A percentile compares a stretch with the other conserved stretches of the same genome.
Evolutionary conservation across 176 grass and related monocot genomes (phyloP).

Genomic region (Echinochloa phyllopogon): DNA sequence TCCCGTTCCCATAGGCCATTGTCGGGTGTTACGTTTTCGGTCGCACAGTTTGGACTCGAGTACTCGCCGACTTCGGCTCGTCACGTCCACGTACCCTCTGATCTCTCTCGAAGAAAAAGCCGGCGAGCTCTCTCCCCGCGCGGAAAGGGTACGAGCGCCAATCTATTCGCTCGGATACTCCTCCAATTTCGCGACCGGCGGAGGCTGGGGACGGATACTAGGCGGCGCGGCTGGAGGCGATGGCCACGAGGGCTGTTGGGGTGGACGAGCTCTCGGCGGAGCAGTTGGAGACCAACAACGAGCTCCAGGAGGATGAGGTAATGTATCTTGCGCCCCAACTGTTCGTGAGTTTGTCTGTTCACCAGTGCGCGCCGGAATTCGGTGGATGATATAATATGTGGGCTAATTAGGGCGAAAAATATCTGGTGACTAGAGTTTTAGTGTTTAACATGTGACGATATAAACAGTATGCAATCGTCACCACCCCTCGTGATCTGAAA

Average conservation of each 20-base stretch:
- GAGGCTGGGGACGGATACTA: slow-evolving; percentile 24
- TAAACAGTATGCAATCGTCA: not conserved
- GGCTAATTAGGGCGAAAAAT: slow-evolving; percentile 3
- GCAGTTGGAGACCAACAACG: slow-evolving; percentile 44
- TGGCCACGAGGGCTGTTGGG: slow-evolving; percentile 29
- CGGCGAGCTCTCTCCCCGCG: not conserved
- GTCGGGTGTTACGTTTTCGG: no score
- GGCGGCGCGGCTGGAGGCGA: slow-evolving; percentile 40
- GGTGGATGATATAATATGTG: not conserved
- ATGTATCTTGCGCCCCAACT: not conserved
- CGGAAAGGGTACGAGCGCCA: no score
- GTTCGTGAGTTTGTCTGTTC: not conserved
- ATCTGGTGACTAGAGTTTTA: not conserved
- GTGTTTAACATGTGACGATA: not conserved
- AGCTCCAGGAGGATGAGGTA: slow-evolving; percentile 67
- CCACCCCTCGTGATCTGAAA: not conserved
- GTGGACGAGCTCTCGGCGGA: slow-evolving; percentile 51
- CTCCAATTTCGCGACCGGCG: not conserved
- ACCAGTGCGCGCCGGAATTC: not conserved
- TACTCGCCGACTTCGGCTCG: no score
- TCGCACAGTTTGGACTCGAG: no score
- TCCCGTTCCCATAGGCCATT: no score
- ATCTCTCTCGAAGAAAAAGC: not conserved
- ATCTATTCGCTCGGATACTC: not conserved
- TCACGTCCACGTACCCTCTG: no score